Evolutionary conservation across 148 eudicot species (phyloP), one percentile per base, ranked within the genome.

Genomic region (Arbutus unedo): DNA sequence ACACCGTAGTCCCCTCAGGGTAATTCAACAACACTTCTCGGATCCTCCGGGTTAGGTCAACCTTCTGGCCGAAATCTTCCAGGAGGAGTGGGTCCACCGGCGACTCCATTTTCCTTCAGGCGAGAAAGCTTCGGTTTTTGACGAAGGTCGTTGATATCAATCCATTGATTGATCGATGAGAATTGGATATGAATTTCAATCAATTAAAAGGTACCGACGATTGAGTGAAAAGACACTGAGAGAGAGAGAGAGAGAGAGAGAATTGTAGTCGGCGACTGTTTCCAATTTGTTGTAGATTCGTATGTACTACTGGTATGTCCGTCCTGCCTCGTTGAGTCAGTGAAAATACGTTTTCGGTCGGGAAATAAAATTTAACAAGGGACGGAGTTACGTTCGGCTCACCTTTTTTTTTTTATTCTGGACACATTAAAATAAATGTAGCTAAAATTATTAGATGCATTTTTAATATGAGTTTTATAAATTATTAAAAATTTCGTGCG

Each of bases 1-100:
- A 77, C 7, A 96, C 97, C 1, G 99, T 96, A 4, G 99, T 96
- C 0, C 99, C 99, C 83, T 96, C 99, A 0, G 99, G 99, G 21
- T 96, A 96, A 83, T 94, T 96, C 49, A 88, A 60, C 55, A 96
- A 76, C n/a, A 96, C 97, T 82, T 96, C 99, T 21, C 99, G 88
- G 84, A 96, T 96, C 83, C 99, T 67, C 14, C 98, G 93, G 3
- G 99, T 96, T 18, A 96, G 92, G 83, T 96, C 99, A 62, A 96
- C 99, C 78, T 96, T 96, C 78, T 96, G 99, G 18, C 99, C 99
- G 87, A 96, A 96, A 84, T 96, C 99, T 83, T 96, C 99, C 1
- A 96, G 85, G 23, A 91, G 87, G 66, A 90, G 85, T 41, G 88
- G 64, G 44, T 51, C 78, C 74, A 21, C 74, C 74, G 47, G 67